Conservation (phyloP, 73 alveolate species). For the Stentor coeruleus region DNA sequence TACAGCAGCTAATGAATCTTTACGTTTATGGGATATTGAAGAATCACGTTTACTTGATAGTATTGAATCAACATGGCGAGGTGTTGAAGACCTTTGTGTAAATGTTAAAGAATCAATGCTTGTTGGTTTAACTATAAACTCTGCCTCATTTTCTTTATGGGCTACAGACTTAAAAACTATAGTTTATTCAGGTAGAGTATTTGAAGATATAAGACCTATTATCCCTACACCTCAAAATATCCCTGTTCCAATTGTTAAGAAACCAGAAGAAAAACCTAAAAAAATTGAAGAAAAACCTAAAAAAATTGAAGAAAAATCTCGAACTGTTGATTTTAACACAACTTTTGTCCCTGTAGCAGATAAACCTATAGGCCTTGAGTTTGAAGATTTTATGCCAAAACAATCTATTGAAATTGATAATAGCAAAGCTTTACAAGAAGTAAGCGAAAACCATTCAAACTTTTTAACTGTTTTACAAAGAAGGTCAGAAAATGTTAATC, state of each 20-base stretch:
- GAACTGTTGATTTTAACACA: neutral
- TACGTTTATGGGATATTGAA: slow-evolving; percentile 9
- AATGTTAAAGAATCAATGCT: neutral
- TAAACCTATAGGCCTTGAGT: neutral
- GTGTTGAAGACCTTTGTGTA: neutral
- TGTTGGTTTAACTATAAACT: neutral
- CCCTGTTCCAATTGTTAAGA: neutral
- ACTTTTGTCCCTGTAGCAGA: neutral
- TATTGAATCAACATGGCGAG: slow-evolving; percentile 9
- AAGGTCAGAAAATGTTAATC: slow-evolving; percentile 32
- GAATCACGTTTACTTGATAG: neutral
- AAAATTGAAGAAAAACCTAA: neutral
- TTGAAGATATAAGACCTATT: neutral
- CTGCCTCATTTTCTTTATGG: neutral
- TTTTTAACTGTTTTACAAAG: slow-evolving; percentile 9
- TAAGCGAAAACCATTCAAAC: neutral
- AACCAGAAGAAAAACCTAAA: neutral
- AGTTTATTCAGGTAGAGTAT: neutral
- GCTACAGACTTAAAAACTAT: neutral
- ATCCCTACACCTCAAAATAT: no score
- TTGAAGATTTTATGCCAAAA: neutral
- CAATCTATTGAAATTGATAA: neutral
- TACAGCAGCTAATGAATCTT: slow-evolving; percentile 28
- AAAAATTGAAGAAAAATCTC: neutral
- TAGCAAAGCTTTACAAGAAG: neutral